Evolutionary conservation across 139 green algal genomes (phyloP).

Genomic region (Marvania coccoides): DNA sequence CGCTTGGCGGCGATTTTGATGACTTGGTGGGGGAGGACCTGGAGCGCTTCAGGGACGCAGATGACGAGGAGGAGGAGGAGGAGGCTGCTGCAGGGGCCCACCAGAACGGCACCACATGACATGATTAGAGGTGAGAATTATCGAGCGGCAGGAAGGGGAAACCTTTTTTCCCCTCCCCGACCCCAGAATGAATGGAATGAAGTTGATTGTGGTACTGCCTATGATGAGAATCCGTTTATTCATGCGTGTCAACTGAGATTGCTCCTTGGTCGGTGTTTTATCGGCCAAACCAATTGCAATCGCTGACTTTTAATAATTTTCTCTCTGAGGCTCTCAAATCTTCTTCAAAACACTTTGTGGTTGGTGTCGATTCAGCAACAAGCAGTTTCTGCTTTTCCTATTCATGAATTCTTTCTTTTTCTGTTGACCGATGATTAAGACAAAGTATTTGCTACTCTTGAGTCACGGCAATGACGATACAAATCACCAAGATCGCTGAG

Average conservation of each 20-base stretch:
- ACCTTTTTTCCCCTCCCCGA: neutral
- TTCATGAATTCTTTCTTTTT: neutral
- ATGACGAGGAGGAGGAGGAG: neutral
- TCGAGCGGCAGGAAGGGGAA: neutral
- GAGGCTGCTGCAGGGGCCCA: neutral
- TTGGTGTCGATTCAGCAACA: neutral
- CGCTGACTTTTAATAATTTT: slow-evolving; percentile 28
- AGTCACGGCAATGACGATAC: slow-evolving; percentile 18
- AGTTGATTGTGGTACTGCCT: slow-evolving; percentile 9
- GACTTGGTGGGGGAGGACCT: slow-evolving; percentile 10
- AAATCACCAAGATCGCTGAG: slow-evolving; percentile 38
- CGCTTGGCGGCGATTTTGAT: neutral
- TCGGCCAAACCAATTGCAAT: neutral
- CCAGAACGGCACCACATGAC: neutral
- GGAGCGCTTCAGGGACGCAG: slow-evolving; percentile 11
- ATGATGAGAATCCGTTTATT: slow-evolving; percentile 36
- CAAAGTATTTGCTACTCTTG: slow-evolving; percentile 37
- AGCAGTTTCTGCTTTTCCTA: neutral
- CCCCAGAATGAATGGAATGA: neutral
- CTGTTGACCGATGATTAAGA: neutral
- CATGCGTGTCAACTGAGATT: slow-evolving; percentile 42
- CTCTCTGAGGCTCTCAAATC: slow-evolving; percentile 21
- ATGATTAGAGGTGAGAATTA: neutral
- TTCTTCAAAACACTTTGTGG: neutral
- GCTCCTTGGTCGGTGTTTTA: neutral